Evolutionary conservation across 139 green algal genomes (phyloP).

Genomic region (Bryopsis sp.): DNA sequence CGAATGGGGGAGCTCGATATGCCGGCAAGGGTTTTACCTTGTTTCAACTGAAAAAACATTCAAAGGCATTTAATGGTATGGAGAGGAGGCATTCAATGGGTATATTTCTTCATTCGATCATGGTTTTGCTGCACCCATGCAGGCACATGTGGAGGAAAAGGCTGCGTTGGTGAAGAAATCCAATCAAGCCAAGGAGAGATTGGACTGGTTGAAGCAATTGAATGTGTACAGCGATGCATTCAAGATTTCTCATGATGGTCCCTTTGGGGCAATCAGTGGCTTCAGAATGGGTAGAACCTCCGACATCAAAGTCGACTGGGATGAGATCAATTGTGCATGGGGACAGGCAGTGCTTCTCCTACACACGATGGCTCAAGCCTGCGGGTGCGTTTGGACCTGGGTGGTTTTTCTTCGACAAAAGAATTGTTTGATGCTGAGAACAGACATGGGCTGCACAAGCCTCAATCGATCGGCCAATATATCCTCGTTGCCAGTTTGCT

Average conservation of each 20-base stretch:
- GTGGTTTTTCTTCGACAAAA: neutral
- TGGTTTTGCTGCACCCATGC: no score
- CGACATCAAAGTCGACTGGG: conserved; percentile 75
- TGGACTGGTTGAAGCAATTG: conserved; percentile 1
- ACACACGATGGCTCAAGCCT: conserved; percentile 76
- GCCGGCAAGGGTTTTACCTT: no score
- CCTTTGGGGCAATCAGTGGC: conserved; percentile 74
- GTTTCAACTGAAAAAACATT: no score
- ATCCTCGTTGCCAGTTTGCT: no score
- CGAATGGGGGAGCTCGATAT: no score
- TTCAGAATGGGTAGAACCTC: conserved; percentile 66
- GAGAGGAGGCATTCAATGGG: no score
- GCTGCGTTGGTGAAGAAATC: conserved; percentile 1
- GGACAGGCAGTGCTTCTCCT: conserved; percentile 88
- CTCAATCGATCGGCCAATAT: no score
- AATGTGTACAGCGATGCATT: conserved; percentile 59
- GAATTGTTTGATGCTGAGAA: neutral
- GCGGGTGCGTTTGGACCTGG: conserved; percentile 8
- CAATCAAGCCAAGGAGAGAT: conserved; percentile 2
- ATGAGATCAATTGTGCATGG: conserved; percentile 96
- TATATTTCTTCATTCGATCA: no score
- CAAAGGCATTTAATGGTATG: no score
- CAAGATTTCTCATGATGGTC: conserved; percentile 74
- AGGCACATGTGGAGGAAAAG: conserved; percentile 10
- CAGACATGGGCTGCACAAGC: no score